Evolutionary conservation across 371 early-diverging fungal genomes (phyloP).

Genomic region (Phascolomyces articulosus): DNA sequence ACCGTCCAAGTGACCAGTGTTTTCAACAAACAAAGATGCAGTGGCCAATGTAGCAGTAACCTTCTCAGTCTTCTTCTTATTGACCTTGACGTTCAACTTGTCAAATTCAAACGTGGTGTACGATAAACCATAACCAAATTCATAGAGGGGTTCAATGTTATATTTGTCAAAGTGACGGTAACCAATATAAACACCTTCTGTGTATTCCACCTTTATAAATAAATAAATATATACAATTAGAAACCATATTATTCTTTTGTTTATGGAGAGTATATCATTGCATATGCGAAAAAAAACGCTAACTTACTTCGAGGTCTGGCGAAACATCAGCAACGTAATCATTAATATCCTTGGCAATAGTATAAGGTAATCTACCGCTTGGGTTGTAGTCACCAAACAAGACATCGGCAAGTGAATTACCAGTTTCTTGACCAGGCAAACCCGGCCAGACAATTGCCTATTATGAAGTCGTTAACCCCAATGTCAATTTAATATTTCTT

Average conservation of each 20-base stretch:
- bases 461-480: too few species aligned
- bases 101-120: constrained; percentile 63
- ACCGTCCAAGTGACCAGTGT: constrained; percentile 56
- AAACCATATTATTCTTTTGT: too few species aligned
- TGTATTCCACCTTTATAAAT: constrained; percentile 33
- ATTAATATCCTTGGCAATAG: constrained; percentile 37
- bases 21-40: constrained; percentile 44
- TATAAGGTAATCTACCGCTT: constrained; percentile 63
- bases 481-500: too few species aligned
- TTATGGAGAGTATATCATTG: too few species aligned
- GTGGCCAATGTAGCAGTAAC: constrained; percentile 15
- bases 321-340: constrained; percentile 48
- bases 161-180: constrained; percentile 58
- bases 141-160: constrained; percentile 52
- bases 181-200: constrained; percentile 58
- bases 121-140: constrained; percentile 68
- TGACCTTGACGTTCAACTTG: constrained; percentile 19
- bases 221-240: background rate
- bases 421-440: constrained; percentile 64
- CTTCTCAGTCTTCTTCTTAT: constrained; percentile 5
- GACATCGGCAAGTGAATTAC: constrained; percentile 63
- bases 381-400: constrained; percentile 69
- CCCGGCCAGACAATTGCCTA: constrained; percentile 46
- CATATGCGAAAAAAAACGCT: too few species aligned
- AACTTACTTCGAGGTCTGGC: constrained; percentile 35